Evolutionary conservation across 176 grass and related monocot genomes (phyloP).

Genomic region (Cocos nucifera): DNA sequence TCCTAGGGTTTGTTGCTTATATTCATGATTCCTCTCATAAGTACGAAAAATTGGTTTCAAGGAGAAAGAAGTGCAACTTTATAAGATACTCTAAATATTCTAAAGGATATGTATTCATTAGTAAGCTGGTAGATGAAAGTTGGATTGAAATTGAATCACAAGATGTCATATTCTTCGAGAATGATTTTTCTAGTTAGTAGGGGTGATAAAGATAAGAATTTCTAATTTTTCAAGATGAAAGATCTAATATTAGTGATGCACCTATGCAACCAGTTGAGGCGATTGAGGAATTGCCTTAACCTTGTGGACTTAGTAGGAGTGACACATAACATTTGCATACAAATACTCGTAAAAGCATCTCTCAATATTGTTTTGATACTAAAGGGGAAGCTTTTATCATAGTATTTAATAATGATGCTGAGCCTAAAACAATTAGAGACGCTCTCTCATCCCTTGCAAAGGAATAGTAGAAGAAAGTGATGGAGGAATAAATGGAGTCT

Average conservation of each 20-base stretch:
- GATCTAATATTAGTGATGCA: background rate
- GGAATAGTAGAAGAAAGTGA: no score
- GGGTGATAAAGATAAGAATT: background rate
- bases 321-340: background rate
- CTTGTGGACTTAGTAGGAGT: background rate
- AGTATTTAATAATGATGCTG: background rate
- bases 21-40: background rate
- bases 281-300: background rate
- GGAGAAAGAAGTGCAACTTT: background rate
- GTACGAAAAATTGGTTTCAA: background rate
- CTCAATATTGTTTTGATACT: background rate
- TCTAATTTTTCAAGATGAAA: background rate
- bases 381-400: background rate
- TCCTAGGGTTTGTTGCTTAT: background rate
- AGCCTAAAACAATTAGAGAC: background rate
- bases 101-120: background rate
- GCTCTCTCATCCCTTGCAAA: no score
- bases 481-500: no score
- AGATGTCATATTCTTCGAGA: background rate
- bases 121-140: background rate
- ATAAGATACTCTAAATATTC: background rate
- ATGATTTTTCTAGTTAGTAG: background rate
- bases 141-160: background rate
- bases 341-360: background rate
- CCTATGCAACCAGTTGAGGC: no score